A percentile compares a stretch with the other conserved stretches of the same genome.
phyloP scores from a whole-genome alignment of 345 rosid genomes.

The Brassica napus region Da-Ae NC_063441.1:19423501-19424000 shows the following conservation, averaged over 20 bases:
- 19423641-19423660: conserved; percentile 81
- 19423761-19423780: conserved; percentile 56
- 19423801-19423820: conserved; percentile 56
- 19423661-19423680: conserved; percentile 47
- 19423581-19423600: conserved; percentile 37
- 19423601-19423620: conserved; percentile 39
- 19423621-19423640: conserved; percentile 56
- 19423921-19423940: conserved; percentile 74
- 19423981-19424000: conserved; percentile 29
- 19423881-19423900: conserved; percentile 63
- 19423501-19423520: conserved; percentile 25
- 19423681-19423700: background rate
- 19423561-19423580: conserved; percentile 24
- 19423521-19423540: conserved; percentile 27
- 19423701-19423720: conserved; percentile 6
- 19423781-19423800: conserved; percentile 67
- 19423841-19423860: conserved; percentile 55
- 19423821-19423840: conserved; percentile 65
- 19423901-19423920: conserved; percentile 64
- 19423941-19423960: conserved; percentile 61
- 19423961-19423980: conserved; percentile 35
- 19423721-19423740: conserved; percentile 38
- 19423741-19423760: conserved; percentile 41
- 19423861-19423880: conserved; percentile 71
- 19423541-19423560: conserved; percentile 30